phyloP scores from a whole-genome alignment of 1,284 basidiomycete genomes.

The Cystobasidium sp. region DNA sequence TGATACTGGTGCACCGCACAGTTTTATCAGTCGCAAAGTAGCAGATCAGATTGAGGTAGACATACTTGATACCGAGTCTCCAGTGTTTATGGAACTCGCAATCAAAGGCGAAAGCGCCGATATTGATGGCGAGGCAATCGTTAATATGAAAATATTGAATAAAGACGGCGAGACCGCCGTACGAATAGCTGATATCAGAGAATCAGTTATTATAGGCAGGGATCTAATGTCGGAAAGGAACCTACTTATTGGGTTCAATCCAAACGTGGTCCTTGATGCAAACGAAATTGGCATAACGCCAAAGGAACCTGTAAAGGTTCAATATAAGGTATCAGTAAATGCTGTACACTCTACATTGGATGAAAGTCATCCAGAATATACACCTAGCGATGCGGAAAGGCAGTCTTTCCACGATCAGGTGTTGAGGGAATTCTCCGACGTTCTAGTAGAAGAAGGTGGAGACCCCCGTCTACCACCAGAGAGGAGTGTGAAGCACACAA shows the following conservation, averaged over 20 bases:
- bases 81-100: not conserved
- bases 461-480: not conserved
- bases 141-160: not conserved
- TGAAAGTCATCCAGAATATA: not conserved
- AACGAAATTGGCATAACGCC: too few relatives aligned
- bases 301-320: too few relatives aligned
- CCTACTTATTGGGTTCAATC: not conserved
- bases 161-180: not conserved
- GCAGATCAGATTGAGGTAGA: not conserved
- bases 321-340: too few relatives aligned
- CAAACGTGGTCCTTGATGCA: not conserved
- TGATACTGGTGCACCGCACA: not conserved
- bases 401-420: not conserved
- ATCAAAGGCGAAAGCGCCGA: not conserved
- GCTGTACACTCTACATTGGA: too few relatives aligned
- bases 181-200: not conserved
- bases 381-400: not conserved
- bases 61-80: not conserved
- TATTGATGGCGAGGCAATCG: not conserved
- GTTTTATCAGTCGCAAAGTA: not conserved
- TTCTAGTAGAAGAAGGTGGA: not conserved
- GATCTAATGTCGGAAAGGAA: not conserved
- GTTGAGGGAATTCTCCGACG: not conserved
- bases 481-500: not conserved
- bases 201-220: not conserved